Conservation (phyloP, 768 basidiomycete genomes). For the Termitomyces sp. region DNA sequence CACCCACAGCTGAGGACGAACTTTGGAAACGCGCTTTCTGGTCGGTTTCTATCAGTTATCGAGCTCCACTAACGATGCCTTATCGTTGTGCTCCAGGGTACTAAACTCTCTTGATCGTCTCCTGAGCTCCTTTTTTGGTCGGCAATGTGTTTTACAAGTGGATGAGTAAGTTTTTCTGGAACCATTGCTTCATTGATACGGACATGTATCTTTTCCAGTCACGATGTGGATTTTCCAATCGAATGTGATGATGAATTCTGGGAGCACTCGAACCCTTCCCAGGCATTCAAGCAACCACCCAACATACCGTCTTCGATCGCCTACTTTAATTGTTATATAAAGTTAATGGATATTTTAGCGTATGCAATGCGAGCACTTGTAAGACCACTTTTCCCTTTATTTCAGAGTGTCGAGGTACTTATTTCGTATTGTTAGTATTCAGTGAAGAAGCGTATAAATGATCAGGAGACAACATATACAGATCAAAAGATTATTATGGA, state of each 20-base stretch:
- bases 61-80: not conserved
- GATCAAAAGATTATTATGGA: constrained; percentile 64
- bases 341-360: constrained; percentile 55
- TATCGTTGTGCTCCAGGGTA: constrained; percentile 28
- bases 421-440: constrained; percentile 46
- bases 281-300: constrained; percentile 58
- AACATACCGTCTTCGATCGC: constrained; percentile 48
- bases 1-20: constrained; percentile 53
- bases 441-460: constrained; percentile 56
- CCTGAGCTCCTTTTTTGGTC: constrained; percentile 47
- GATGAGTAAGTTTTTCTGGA: constrained; percentile 51
- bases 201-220: constrained; percentile 30
- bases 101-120: constrained; percentile 43
- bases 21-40: constrained; percentile 71
- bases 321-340: constrained; percentile 50
- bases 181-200: not conserved
- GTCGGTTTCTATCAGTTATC: constrained; percentile 19
- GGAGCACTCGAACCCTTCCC: constrained; percentile 42
- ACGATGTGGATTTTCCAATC: constrained; percentile 63
- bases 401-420: not conserved
- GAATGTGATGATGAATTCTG: constrained; percentile 71
- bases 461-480: constrained; percentile 41
- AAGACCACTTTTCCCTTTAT: constrained; percentile 12
- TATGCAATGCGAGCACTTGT: constrained; percentile 57
- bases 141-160: constrained; percentile 70